Base-by-base conservation (phyloP, 768 basidiomycete species). In the Lactarius hengduanensis region DNA sequence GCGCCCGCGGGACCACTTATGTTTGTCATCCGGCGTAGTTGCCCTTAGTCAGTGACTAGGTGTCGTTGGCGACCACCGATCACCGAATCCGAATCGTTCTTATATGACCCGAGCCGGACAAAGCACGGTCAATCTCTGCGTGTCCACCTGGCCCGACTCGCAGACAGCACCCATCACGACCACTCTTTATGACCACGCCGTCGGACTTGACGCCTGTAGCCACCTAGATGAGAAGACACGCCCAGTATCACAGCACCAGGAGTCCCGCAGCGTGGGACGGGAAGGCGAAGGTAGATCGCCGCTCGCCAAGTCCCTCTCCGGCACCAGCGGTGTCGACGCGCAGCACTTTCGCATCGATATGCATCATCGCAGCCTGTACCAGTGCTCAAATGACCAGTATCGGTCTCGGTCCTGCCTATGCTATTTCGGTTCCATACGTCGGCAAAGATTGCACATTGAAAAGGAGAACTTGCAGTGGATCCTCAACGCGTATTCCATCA, bases 401-500 rank as follows among this genome's bases (percentile, higher is more conserved):
- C 34, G 71, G 70, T 6, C 70, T 71, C 53, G 70, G 64, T 11
- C 70, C 76, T 4, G 69, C 72, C 0, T 66, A 72, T 7, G 64
- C 73, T 8, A 76, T 78, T 58, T 65, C 73, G 1, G 66, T 78
- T 3, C 76, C 77, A 5, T 73, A 72, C 34, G 72, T 73, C 22
- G 77, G 76, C 0, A 57, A 64, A 8, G 81, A 82, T n/a, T 90
- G 57, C 38, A 78, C 22, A 81, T 89, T 5, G 72, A 76, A 30
- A 79, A 87, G 59, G 75, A 80, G 38, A 77, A 83, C 36, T 77
- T 91, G 1, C 85, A 90, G 62, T 91, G 90, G 90, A 76, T 89
- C 20, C 71, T 83, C 9, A 86, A 87, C 28, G 88, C 87, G 0
- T 91, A 87, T 71, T 77, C 89, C 0, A 74, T 91, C 63, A 88